Conservation (phyloP, 2,329 filamentous ascomycete genomes). For the Ophiobolus disseminans region DNA sequence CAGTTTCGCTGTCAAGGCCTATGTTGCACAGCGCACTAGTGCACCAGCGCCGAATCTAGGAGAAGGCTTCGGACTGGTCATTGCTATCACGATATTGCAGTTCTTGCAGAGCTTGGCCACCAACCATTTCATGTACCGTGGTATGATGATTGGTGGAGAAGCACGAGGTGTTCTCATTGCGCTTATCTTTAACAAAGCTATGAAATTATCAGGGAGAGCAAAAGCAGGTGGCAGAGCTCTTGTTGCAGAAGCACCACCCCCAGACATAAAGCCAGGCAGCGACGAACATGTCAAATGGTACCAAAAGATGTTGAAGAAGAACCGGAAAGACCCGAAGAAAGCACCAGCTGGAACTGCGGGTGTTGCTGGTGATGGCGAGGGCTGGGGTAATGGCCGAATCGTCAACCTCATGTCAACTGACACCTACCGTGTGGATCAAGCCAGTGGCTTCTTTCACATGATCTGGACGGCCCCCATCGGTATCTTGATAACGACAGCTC, state of each 20-base stretch:
- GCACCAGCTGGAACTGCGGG: conserved; percentile 56
- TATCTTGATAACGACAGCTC: conserved; percentile 76
- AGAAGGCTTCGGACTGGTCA: conserved; percentile 78
- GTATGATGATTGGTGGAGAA: conserved; percentile 91
- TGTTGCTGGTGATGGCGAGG: conserved; percentile 72
- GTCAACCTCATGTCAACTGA: conserved; percentile 95
- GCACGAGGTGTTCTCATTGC: conserved; percentile 81
- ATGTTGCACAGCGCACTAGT: conserved; percentile 63
- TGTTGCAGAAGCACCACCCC: conserved; percentile 46
- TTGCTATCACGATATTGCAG: conserved; percentile 88
- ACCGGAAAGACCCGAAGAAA: conserved; percentile 40
- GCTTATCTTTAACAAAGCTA: conserved; percentile 89
- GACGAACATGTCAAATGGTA: conserved; percentile 61
- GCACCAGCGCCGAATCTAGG: conserved; percentile 72
- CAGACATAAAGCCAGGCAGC: conserved; percentile 56
- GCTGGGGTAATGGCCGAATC: conserved; percentile 92
- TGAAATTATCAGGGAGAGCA: conserved; percentile 86
- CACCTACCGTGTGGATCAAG: conserved; percentile 89
- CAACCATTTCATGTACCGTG: conserved; percentile 91
- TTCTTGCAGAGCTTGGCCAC: conserved; percentile 78
- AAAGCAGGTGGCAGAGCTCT: conserved; percentile 75
- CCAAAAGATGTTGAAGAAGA: conserved; percentile 55
- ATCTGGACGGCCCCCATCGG: conserved; percentile 85
- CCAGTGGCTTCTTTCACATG: conserved; percentile 87
- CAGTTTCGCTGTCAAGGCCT: conserved; percentile 81